phyloP scores from a whole-genome alignment of 352 stramenopile genomes.

The Blastocystis sp. region DNA sequence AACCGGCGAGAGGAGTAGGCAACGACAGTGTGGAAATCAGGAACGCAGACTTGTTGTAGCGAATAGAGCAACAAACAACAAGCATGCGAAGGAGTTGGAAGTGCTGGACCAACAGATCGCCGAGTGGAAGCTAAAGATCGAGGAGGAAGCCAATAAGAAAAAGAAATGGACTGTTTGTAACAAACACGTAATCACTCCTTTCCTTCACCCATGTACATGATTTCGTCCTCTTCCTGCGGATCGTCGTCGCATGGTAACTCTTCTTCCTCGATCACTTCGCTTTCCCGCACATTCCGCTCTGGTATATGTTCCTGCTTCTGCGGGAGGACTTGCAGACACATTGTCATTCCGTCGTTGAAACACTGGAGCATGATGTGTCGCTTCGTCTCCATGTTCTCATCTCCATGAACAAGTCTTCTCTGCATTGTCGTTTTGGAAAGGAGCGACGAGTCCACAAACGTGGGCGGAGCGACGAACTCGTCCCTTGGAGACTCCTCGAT shows the following conservation, averaged over 20 bases:
- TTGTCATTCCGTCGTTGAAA: background rate
- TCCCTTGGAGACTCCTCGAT: background rate
- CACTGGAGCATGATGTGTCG: background rate
- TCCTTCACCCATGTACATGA: background rate
- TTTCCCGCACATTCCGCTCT: too few relatives aligned
- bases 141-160: background rate
- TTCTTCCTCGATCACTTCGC: background rate
- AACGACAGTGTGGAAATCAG: background rate
- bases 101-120: constrained; percentile 11
- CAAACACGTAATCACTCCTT: constrained; percentile 14
- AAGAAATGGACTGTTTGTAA: background rate
- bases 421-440: background rate
- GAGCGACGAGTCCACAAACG: background rate
- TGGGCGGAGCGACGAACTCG: background rate
- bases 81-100: constrained; percentile 14
- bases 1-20: constrained; percentile 31
- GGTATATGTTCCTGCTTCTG: too few relatives aligned
- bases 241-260: background rate
- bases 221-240: background rate
- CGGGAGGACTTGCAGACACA: too few relatives aligned
- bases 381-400: background rate
- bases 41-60: constrained; percentile 19
- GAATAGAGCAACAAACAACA: constrained; percentile 41
- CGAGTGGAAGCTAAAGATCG: background rate
- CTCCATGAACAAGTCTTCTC: background rate